Evolutionary conservation across 2,329 filamentous ascomycete genomes (phyloP).

Genomic region (Trichoderma sp.): DNA sequence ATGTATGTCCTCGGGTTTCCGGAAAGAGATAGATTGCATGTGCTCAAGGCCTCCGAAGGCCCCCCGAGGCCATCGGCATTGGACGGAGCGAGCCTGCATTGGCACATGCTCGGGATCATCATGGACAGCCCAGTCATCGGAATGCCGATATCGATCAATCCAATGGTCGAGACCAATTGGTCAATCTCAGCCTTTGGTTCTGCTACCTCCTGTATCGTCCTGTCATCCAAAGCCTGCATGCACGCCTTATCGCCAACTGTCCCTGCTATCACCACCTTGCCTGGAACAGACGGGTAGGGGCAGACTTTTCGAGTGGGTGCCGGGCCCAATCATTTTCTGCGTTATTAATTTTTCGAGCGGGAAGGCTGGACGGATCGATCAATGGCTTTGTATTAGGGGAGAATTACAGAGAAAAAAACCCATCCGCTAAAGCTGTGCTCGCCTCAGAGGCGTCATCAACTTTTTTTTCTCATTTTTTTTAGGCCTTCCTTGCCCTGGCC

Average conservation of each 20-base stretch:
- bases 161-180: constrained; percentile 1
- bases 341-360: constrained; percentile 29
- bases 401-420: constrained; percentile 21
- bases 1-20: constrained; percentile 8
- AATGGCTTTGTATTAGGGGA: neutral
- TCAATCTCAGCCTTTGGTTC: neutral
- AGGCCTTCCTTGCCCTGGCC: constrained; percentile 24
- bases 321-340: constrained; percentile 27
- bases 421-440: constrained; percentile 20
- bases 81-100: neutral
- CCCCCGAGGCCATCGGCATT: constrained; percentile 1
- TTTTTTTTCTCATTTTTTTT: constrained; percentile 16
- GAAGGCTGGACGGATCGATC: constrained; percentile 18
- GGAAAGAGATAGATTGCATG: constrained; percentile 4
- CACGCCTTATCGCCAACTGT: constrained; percentile 19
- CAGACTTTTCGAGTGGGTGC: constrained; percentile 22
- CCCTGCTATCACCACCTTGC: neutral
- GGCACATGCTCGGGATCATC: neutral
- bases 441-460: constrained; percentile 23
- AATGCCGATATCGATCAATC: no score
- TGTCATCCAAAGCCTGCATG: neutral
- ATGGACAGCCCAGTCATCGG: neutral
- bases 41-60: neutral
- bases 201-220: neutral
- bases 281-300: constrained; percentile 4